Percentiles rank a stretch among this genome's conserved stretches.
These are phyloP conservation scores for Warburgia ugandensis DNA, from an alignment of 164 flowering plant species.

Conservation along the genomic window DNA sequence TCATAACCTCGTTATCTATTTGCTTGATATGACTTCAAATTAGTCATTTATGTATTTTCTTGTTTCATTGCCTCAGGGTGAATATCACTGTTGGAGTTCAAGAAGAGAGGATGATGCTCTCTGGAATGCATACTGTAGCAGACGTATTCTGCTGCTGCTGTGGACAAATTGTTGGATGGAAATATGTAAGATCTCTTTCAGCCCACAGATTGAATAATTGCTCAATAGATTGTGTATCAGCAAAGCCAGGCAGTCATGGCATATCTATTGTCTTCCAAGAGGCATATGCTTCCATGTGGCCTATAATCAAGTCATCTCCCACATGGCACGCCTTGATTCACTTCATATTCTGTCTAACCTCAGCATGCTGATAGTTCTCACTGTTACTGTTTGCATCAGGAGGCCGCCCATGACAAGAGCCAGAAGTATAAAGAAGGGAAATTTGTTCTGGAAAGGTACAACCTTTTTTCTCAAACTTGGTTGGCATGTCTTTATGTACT, in stretches of 20 bases:
- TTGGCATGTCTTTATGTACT: background rate
- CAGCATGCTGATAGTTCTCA: background rate
- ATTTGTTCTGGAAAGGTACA: slow-evolving; percentile 71
- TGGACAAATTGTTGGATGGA: slow-evolving; percentile 91
- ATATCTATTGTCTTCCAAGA: no score
- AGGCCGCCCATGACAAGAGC: slow-evolving; percentile 54
- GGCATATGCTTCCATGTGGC: no score
- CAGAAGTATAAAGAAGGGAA: slow-evolving; percentile 87
- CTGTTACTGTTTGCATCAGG: slow-evolving; percentile 25
- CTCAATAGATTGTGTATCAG: no score
- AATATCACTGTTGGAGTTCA: slow-evolving; percentile 46
- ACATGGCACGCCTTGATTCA: no score
- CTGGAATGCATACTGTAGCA: slow-evolving; percentile 82
- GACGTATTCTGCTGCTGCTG: slow-evolving; percentile 87
- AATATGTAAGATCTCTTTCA: slow-evolving; percentile 52
- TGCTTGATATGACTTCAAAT: no score
- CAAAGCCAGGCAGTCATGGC: no score
- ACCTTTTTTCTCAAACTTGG: background rate
- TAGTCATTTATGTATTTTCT: background rate
- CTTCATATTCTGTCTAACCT: no score
- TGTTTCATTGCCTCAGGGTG: slow-evolving; percentile 28
- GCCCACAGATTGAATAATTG: background rate
- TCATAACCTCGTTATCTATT: no score
- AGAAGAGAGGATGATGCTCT: slow-evolving; percentile 75
- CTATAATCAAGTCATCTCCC: no score